Conservation (phyloP, 1,139 yeast genomes). For the Zygosaccharomyces pseudobailii region DNA sequence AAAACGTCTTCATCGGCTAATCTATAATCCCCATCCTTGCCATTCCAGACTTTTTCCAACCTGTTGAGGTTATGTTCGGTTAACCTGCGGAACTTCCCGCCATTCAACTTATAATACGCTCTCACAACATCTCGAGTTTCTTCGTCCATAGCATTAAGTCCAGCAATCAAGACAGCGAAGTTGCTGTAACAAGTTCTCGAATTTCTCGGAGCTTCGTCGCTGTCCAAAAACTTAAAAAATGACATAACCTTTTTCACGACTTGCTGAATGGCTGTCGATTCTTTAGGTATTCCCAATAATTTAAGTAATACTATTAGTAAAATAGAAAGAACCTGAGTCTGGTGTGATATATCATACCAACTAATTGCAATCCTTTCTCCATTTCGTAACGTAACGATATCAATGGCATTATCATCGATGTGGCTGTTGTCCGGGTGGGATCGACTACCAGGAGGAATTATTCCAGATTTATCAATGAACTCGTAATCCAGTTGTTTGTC, state of each 20-base stretch:
- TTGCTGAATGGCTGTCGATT: conserved; percentile 48
- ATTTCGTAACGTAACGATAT: conserved; percentile 29
- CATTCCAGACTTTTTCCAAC: conserved; percentile 34
- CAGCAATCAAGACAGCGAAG: conserved; percentile 62
- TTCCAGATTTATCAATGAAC: conserved; percentile 39
- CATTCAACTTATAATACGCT: conserved; percentile 32
- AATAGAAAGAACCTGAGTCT: conserved; percentile 48
- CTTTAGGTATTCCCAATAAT: conserved; percentile 44
- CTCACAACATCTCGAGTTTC: conserved; percentile 44
- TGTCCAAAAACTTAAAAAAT: conserved; percentile 38
- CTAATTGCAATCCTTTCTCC: conserved; percentile 42
- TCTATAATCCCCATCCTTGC: conserved; percentile 21
- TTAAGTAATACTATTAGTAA: conserved; percentile 43
- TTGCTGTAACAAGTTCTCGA: conserved; percentile 43
- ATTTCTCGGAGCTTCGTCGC: conserved; percentile 33
- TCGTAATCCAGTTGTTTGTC: conserved; percentile 35
- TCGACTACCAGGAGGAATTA: conserved; percentile 37
- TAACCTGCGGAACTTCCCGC: conserved; percentile 29
- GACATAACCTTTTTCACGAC: conserved; percentile 44
- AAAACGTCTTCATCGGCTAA: conserved; percentile 33
- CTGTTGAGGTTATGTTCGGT: conserved; percentile 33
- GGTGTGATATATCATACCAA: conserved; percentile 67
- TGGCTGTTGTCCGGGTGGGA: conserved; percentile 36
- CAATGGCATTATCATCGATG: conserved; percentile 34
- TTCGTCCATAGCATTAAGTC: conserved; percentile 46